phyloP scores from a whole-genome alignment of 176 grass and related monocot genomes.

The Raddia distichophylla region DNA sequence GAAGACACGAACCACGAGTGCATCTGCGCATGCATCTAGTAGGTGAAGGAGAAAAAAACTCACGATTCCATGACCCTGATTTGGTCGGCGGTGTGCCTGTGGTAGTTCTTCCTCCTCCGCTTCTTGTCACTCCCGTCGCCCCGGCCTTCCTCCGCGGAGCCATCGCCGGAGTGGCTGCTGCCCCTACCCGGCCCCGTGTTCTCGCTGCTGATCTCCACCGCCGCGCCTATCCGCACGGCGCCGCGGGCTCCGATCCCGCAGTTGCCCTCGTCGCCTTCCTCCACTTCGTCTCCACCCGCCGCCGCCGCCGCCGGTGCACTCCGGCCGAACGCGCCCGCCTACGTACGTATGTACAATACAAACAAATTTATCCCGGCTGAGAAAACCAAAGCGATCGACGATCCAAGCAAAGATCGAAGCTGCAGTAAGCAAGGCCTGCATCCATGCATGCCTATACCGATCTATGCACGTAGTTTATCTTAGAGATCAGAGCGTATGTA shows the following conservation, averaged over 20 bases:
- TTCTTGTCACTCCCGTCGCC: constrained; percentile 36
- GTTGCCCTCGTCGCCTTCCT: constrained; percentile 48
- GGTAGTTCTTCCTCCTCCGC: constrained; percentile 79
- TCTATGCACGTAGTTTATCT: too few relatives aligned
- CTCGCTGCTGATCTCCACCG: constrained; percentile 61
- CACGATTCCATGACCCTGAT: constrained; percentile 81
- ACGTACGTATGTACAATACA: too few relatives aligned
- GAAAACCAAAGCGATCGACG: not conserved
- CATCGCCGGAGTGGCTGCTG: constrained; percentile 33
- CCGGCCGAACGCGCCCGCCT: constrained; percentile 71
- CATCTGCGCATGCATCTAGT: not conserved
- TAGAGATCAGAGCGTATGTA: too few relatives aligned
- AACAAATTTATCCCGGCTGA: not conserved
- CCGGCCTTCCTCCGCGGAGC: constrained; percentile 46
- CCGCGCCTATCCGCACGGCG: not conserved
- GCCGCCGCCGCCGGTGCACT: constrained; percentile 40
- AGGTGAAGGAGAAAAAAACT: constrained; percentile 36
- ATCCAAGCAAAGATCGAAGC: not conserved
- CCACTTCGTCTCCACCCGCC: constrained; percentile 33
- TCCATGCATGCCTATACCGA: too few relatives aligned
- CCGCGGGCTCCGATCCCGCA: not conserved
- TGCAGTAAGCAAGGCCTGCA: not conserved
- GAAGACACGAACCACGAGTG: too few relatives aligned
- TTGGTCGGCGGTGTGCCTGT: constrained; percentile 69
- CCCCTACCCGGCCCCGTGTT: constrained; percentile 38